Conservation (phyloP, 139 green algal genomes). For the Chlamydomonas applanata region DNA sequence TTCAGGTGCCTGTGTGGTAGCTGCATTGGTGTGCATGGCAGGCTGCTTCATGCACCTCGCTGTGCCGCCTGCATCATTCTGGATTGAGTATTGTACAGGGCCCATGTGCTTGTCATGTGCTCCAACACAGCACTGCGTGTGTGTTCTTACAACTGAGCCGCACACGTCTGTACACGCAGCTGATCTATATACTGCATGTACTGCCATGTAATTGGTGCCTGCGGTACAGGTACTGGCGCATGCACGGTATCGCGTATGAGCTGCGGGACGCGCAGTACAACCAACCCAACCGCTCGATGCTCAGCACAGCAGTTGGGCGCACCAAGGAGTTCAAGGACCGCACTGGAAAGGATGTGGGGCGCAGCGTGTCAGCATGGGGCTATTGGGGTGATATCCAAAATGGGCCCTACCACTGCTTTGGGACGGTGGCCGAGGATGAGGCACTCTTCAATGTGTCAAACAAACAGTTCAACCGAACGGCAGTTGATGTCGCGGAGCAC, state of each 20-base stretch:
- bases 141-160: too few species aligned
- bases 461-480: constrained; percentile 65
- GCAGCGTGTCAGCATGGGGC: constrained; percentile 60
- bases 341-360: constrained; percentile 52
- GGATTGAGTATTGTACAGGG: too few species aligned
- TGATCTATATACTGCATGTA: too few species aligned
- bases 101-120: too few species aligned
- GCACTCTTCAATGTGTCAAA: constrained; percentile 54
- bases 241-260: constrained; percentile 61
- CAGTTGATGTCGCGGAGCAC: constrained; percentile 63
- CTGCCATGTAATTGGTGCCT: too few species aligned
- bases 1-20: constrained; percentile 42
- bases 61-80: not conserved
- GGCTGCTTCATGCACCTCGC: not conserved
- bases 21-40: not conserved
- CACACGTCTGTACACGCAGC: not conserved
- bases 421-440: constrained; percentile 41
- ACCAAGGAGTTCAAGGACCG: constrained; percentile 68
- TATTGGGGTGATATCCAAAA: constrained; percentile 75
- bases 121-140: too few species aligned
- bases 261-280: constrained; percentile 57
- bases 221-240: constrained; percentile 29
- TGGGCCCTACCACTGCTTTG: constrained; percentile 66
- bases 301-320: constrained; percentile 58
- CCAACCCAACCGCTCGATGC: constrained; percentile 59